A percentile compares a stretch with the other conserved stretches of the same genome.
phyloP scores from a whole-genome alignment of 2,329 filamentous ascomycete species.

The Penicillium sp. region DNA sequence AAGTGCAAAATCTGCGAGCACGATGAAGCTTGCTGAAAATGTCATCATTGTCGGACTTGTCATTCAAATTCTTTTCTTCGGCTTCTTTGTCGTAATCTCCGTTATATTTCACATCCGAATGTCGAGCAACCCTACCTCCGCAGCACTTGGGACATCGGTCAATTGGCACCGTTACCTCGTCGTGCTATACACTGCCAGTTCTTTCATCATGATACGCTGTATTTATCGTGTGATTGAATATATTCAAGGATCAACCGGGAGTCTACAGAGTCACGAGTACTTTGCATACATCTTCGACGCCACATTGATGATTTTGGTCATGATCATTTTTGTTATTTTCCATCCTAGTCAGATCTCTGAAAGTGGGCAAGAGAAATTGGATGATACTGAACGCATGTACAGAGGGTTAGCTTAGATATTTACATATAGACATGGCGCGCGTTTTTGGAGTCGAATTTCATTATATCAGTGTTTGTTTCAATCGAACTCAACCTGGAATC shows the following conservation, averaged over 20 bases:
- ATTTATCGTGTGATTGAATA: constrained; percentile 36
- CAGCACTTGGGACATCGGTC: background rate
- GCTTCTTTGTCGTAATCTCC: constrained; percentile 54
- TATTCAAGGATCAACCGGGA: constrained; percentile 25
- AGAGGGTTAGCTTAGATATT: too few relatives aligned
- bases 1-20: constrained; percentile 7
- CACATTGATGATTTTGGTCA: constrained; percentile 1
- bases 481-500: too few relatives aligned
- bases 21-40: constrained; percentile 13
- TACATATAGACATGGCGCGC: too few relatives aligned
- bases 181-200: constrained; percentile 24
- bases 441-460: too few relatives aligned
- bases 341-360: background rate
- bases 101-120: constrained; percentile 53
- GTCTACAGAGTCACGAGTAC: constrained; percentile 29
- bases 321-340: background rate
- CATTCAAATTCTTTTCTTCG: constrained; percentile 60
- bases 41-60: constrained; percentile 59
- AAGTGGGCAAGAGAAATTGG: background rate
- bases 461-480: too few relatives aligned
- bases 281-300: constrained; percentile 25
- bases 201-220: constrained; percentile 31
- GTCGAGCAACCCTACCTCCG: background rate
- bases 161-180: background rate
- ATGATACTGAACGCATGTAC: background rate